A percentile compares a stretch with the other conserved stretches of the same genome.
These are phyloP conservation scores for Discostella pseudostelligera DNA, from an alignment of 108 stramenopile species.

Conservation along the genomic window DNA sequence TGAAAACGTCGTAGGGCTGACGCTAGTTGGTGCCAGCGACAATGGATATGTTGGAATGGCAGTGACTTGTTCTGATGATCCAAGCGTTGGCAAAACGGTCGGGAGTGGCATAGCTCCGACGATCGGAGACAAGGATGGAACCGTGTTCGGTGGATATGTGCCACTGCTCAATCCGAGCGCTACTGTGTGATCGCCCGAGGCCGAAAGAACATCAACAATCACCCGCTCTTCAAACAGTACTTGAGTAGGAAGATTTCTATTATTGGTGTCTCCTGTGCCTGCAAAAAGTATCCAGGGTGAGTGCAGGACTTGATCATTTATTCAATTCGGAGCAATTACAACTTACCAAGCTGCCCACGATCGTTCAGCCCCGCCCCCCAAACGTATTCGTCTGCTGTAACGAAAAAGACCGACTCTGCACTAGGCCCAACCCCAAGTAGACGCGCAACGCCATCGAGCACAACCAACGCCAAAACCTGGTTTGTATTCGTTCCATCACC, in stretches of 20 bases:
- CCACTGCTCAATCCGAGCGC: conserved; percentile 18
- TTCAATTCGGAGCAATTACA: no score
- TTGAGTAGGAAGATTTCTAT: conserved; percentile 35
- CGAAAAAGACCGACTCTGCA: conserved; percentile 37
- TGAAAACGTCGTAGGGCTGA: not conserved
- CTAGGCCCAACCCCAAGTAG: conserved; percentile 36
- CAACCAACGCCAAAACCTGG: conserved; percentile 16
- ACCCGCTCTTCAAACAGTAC: conserved; percentile 18
- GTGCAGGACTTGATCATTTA: no score
- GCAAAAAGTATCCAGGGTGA: no score
- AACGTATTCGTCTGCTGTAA: conserved; percentile 24
- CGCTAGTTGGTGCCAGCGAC: not conserved
- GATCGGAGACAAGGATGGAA: not conserved
- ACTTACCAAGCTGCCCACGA: conserved; percentile 30
- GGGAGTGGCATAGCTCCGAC: not conserved
- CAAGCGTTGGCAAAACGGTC: conserved; percentile 3
- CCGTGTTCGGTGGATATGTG: conserved; percentile 14
- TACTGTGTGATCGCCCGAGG: conserved; percentile 41
- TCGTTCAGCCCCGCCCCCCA: conserved; percentile 40
- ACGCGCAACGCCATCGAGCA: conserved; percentile 7
- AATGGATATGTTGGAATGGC: not conserved
- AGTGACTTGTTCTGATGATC: not conserved
- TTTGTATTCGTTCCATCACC: conserved; percentile 38
- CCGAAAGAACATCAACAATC: conserved; percentile 20
- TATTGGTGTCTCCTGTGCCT: conserved; percentile 32